Conservation (phyloP, 2,329 filamentous ascomycete species). For the Cercospora nicotianae region DNA sequence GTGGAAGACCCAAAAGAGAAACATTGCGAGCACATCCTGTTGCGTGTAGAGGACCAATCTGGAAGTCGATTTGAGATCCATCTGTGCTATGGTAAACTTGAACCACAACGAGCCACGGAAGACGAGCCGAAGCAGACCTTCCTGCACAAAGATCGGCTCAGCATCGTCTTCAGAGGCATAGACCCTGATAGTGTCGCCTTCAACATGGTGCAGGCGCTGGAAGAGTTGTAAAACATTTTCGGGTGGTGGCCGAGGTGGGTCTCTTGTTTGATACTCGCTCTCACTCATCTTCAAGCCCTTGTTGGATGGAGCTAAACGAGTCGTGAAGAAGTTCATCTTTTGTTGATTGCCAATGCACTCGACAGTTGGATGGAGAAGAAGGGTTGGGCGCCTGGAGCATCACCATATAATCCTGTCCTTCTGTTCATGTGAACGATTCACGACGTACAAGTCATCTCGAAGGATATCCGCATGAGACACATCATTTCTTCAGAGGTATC, state of each 20-base stretch:
- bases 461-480: not conserved
- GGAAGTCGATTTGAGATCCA: constrained; percentile 3
- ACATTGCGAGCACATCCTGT: constrained; percentile 5
- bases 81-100: not conserved
- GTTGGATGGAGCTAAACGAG: not conserved
- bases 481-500: not conserved
- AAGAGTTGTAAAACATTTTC: constrained; percentile 9
- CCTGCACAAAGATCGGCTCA: constrained; percentile 13
- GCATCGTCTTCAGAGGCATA: not conserved
- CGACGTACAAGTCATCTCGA: not conserved
- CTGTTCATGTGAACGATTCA: not conserved
- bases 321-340: constrained; percentile 8
- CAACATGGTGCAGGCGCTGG: constrained; percentile 7
- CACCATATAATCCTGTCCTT: not conserved
- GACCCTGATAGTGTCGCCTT: constrained; percentile 5
- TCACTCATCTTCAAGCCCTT: not conserved
- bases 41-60: constrained; percentile 1
- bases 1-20: constrained; percentile 10
- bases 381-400: not conserved
- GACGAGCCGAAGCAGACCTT: constrained; percentile 11
- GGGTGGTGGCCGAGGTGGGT: constrained; percentile 1
- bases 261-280: not conserved
- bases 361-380: not conserved
- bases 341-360: not conserved
- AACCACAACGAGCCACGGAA: constrained; percentile 10